Conservation (phyloP, 345 rosid genomes). For the Syzygium jambos region DNA sequence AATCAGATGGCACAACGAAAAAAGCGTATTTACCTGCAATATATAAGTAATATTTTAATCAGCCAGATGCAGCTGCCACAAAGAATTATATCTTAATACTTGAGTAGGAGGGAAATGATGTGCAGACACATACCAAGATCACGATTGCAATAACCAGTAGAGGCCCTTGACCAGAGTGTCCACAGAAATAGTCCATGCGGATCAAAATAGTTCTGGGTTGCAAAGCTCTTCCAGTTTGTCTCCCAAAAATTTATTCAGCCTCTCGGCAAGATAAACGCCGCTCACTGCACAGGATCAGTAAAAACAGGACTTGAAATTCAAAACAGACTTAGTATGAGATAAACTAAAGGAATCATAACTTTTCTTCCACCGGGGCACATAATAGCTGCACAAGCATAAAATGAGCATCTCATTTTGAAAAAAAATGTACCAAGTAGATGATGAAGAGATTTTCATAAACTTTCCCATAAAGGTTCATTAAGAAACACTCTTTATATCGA, state of each 20-base stretch:
- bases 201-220: slow-evolving; percentile 89
- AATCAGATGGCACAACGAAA: slow-evolving; percentile 64
- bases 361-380: background rate
- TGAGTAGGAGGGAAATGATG: background rate
- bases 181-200: slow-evolving; percentile 74
- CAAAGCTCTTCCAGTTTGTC: slow-evolving; percentile 77
- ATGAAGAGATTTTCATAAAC: background rate
- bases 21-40: slow-evolving; percentile 77
- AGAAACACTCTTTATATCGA: background rate
- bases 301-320: background rate
- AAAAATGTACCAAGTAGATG: background rate
- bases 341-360: background rate
- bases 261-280: slow-evolving; percentile 91
- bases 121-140: slow-evolving; percentile 53
- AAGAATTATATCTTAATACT: background rate
- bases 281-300: slow-evolving; percentile 46
- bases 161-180: slow-evolving; percentile 90
- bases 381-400: background rate
- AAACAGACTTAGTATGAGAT: background rate
- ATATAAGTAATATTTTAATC: background rate
- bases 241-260: slow-evolving; percentile 46
- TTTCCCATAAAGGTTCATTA: background rate
- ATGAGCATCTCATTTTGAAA: background rate
- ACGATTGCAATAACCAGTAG: slow-evolving; percentile 69
- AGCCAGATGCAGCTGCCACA: background rate